Percentiles rank a stretch among this genome's conserved stretches.
Conservation (phyloP, 2,329 filamentous ascomycete species). For the Leptographium galeiforme region DNA sequence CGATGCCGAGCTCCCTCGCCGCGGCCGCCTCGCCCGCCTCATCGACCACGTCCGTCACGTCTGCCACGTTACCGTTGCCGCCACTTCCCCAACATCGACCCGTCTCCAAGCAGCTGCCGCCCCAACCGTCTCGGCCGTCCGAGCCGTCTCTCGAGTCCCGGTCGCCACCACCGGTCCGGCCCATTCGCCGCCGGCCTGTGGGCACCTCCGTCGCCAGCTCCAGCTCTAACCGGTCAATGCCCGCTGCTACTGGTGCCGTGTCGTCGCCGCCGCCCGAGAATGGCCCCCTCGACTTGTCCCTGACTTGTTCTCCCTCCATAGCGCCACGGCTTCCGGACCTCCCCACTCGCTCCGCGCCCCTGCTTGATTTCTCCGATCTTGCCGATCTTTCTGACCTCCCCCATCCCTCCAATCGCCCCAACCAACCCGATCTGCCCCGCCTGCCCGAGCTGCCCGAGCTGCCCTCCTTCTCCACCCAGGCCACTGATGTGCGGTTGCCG, state of each 20-base stretch:
- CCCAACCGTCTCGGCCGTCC: background rate
- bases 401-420: background rate
- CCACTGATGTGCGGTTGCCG: background rate
- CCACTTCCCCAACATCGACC: background rate
- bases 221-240: background rate
- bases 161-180: background rate
- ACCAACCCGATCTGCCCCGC: too few species aligned
- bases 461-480: background rate
- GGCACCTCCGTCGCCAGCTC: background rate
- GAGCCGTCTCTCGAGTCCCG: background rate
- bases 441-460: background rate
- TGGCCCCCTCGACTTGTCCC: background rate
- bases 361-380: background rate
- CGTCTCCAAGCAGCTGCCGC: background rate
- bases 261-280: background rate
- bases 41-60: background rate
- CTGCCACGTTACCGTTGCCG: background rate
- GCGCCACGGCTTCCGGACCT: constrained; percentile 4
- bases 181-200: constrained; percentile 2
- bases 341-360: background rate
- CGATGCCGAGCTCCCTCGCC: background rate
- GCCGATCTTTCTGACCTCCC: background rate
- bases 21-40: background rate
- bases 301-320: background rate
- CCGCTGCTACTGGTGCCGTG: background rate